Percentiles rank a stretch among this genome's conserved stretches.
Evolutionary conservation across 2,329 filamentous ascomycete genomes (phyloP).

Genomic region (Colletotrichum echinochloae): DNA sequence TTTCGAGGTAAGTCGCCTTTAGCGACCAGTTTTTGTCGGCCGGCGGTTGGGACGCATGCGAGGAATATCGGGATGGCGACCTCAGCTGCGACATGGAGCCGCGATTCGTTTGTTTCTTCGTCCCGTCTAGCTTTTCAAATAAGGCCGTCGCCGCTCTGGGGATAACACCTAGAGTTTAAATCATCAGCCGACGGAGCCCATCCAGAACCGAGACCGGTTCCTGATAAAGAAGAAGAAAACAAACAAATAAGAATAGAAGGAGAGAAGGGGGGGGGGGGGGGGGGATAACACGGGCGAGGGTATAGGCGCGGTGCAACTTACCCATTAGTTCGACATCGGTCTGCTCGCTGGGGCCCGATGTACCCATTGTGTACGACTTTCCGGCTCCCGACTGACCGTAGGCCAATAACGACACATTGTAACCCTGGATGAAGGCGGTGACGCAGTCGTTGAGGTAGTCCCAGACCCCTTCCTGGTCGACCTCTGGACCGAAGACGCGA

Average conservation of each 20-base stretch:
- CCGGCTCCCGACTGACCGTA: conserved; percentile 98
- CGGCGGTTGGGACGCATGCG: conserved; percentile 56
- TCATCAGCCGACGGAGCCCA: conserved; percentile 7
- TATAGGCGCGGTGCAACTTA: conserved; percentile 58
- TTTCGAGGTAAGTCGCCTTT: conserved; percentile 95
- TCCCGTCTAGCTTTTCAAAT: conserved; percentile 85
- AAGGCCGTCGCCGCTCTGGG: conserved; percentile 87
- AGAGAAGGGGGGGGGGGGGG: too few species aligned
- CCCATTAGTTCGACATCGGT: conserved; percentile 79
- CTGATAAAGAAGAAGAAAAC: neutral
- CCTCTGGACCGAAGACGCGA: conserved; percentile 87
- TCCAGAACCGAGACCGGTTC: neutral
- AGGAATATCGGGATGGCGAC: conserved; percentile 82
- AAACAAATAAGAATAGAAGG: too few species aligned
- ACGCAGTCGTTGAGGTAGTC: conserved; percentile 94
- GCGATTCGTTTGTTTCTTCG: conserved; percentile 64
- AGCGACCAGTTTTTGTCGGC: conserved; percentile 86
- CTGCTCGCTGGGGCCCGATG: conserved; percentile 85
- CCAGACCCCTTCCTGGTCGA: conserved; percentile 91
- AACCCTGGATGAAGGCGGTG: conserved; percentile 90
- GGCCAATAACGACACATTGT: conserved; percentile 97
- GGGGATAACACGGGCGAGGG: neutral
- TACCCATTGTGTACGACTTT: conserved; percentile 99
- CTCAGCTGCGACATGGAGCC: conserved; percentile 82
- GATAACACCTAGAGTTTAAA: conserved; percentile 79